Percentiles rank a stretch among this genome's conserved stretches.
Evolutionary conservation across 2,329 filamentous ascomycete genomes (phyloP).

Genomic region (Exophiala sp.): DNA sequence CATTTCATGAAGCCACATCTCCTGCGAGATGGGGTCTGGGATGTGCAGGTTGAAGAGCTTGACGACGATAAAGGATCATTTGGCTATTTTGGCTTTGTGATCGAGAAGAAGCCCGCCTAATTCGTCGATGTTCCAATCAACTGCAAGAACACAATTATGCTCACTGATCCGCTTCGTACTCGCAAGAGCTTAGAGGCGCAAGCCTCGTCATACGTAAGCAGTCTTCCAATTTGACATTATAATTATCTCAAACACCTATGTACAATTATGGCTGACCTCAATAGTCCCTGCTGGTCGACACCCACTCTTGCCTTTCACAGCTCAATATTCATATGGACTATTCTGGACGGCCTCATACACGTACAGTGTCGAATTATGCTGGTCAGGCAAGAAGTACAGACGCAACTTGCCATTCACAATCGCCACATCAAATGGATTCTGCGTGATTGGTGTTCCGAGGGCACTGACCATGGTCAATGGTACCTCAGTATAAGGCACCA

Average conservation of each 20-base stretch:
- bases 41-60: conserved; percentile 44
- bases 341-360: conserved; percentile 42
- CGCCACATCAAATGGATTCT: conserved; percentile 50
- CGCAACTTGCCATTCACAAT: conserved; percentile 45
- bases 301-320: not conserved
- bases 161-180: too few species aligned
- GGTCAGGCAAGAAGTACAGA: conserved; percentile 49
- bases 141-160: too few species aligned
- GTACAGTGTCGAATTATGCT: conserved; percentile 47
- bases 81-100: conserved; percentile 48
- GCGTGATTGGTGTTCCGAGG: conserved; percentile 41
- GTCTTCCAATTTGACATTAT: too few species aligned
- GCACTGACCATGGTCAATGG: conserved; percentile 44
- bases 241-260: too few species aligned
- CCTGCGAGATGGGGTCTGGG: conserved; percentile 43
- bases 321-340: conserved; percentile 17
- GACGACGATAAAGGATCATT: conserved; percentile 42
- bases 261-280: too few species aligned
- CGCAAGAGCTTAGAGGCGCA: too few species aligned
- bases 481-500: conserved; percentile 47
- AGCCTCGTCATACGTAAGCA: too few species aligned
- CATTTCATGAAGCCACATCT: conserved; percentile 54
- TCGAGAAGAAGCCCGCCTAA: conserved; percentile 32
- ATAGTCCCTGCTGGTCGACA: too few species aligned
- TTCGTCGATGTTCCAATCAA: too few species aligned